phyloP scores from a whole-genome alignment of 176 grass and related monocot species.

The Themeda triandra region DNA sequence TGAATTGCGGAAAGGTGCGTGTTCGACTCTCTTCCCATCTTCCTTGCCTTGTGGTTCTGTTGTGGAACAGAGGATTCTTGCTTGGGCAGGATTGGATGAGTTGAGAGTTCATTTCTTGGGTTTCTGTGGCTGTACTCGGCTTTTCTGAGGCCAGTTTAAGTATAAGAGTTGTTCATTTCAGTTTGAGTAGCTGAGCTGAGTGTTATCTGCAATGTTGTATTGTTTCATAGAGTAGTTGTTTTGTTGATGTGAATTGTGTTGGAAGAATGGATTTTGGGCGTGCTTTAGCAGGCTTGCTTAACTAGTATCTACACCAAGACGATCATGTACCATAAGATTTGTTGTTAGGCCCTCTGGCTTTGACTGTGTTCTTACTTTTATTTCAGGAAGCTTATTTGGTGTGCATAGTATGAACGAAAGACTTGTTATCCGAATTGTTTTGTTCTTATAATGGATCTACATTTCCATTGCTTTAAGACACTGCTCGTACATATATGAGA shows the following conservation, averaged over 20 bases:
- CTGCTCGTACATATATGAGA: neutral
- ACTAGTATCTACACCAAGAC: neutral
- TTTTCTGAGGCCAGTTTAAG: neutral
- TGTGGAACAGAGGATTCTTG: neutral
- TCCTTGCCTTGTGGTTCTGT: neutral
- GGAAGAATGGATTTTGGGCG: neutral
- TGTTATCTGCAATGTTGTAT: neutral
- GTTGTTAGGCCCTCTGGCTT: neutral
- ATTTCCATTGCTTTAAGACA: neutral
- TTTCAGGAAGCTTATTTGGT: constrained; percentile 8
- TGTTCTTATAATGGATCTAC: neutral
- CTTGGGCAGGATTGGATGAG: neutral
- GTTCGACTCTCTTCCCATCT: neutral
- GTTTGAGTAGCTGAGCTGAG: neutral
- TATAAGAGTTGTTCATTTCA: neutral
- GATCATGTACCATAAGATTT: neutral
- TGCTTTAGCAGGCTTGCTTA: neutral
- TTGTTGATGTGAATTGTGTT: constrained; percentile 14
- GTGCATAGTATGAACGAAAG: neutral
- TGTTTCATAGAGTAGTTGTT: neutral
- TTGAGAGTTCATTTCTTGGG: neutral
- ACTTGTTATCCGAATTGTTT: neutral
- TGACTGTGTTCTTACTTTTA: neutral
- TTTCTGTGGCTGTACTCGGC: neutral
- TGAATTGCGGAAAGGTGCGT: constrained; percentile 9